Base-by-base conservation (phyloP, 1,284 basidiomycete genomes). In the Melanopsichium pennsylvanicum region DNA sequence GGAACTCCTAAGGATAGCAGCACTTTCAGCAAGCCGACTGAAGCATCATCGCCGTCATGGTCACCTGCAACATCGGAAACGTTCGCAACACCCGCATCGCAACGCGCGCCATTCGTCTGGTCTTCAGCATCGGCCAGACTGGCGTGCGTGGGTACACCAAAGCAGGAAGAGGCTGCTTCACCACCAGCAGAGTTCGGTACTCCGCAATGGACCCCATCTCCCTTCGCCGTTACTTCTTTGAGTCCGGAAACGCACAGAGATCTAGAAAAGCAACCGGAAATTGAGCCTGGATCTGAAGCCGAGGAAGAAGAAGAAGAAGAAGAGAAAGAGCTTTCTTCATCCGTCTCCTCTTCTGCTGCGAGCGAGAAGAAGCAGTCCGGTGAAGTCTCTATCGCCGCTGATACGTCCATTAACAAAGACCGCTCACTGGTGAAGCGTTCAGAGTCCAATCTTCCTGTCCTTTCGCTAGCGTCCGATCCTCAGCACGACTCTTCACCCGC, bases 401-500 rank as follows among this genome's bases (percentile, higher is more conserved):
- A 29, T 7, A 7, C 27, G 27, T 7, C 13, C 27, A 13, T 13
- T 29, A 13, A 29, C 27, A 7, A 29, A 13, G 13, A 29, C 8
- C 7, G 10, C 6, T 11, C 27, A 27, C 26, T 13, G 7, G 7
- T 29, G 27, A 16, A 6, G 12, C 22, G 33, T 21, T 38, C 26
- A 5, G 11, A 22, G 3, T 2, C 11, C 10, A 34, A 36, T 16
- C 31, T n/a, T n/a, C n/a, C 27, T 18, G 37, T 39, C 6, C 12
- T 39, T 0, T 26, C 31, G 0, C 25, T 40, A n/a, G 15, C 4
- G 7, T 59, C 49, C 1, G 18, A 27, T 10, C 43, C 41, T n/a
- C 34, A 44, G 4, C 11, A n/a, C 22, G 43, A 56, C 39, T 64
- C 61, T 0, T 64, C 61, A 1, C 61, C 61, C 5, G 57, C 61